Conservation (phyloP, 352 stramenopile species). For the Globisporangium cylindrosporum region DNA sequence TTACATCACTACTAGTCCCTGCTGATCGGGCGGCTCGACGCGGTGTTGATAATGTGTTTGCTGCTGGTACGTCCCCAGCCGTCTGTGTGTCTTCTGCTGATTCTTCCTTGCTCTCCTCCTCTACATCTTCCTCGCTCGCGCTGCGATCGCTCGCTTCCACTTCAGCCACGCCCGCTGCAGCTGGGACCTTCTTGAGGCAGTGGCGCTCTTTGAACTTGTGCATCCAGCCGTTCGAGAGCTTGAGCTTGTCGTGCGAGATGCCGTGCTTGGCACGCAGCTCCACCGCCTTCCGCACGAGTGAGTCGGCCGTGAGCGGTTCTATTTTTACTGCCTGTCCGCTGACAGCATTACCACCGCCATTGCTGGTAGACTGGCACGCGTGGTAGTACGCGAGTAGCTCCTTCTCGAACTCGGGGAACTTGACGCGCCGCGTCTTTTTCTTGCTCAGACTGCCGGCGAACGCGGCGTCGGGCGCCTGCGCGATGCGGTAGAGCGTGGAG, state of each 20-base stretch:
- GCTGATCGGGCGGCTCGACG: not conserved
- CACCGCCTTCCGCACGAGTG: slow-evolving; percentile 25
- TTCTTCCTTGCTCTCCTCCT: not conserved
- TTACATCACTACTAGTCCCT: not conserved
- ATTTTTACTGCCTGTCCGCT: not conserved
- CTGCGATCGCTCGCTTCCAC: not conserved
- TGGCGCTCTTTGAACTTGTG: slow-evolving; percentile 46
- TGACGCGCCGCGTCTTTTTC: slow-evolving; percentile 42
- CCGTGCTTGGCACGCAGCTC: slow-evolving; percentile 32
- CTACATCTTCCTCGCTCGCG: not conserved
- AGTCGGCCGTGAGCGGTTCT: slow-evolving; percentile 23
- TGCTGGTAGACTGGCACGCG: slow-evolving; percentile 4
- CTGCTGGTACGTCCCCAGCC: not conserved
- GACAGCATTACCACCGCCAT: too few relatives aligned
- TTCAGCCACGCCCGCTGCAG: not conserved
- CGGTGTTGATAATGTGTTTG: not conserved
- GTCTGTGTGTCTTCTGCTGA: not conserved
- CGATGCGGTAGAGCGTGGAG: slow-evolving; percentile 49
- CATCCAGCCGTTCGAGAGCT: slow-evolving; percentile 48
- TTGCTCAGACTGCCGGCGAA: slow-evolving; percentile 27
- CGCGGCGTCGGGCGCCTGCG: slow-evolving; percentile 22
- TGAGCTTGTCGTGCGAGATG: slow-evolving; percentile 32
- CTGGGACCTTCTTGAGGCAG: not conserved
- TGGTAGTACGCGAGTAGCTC: slow-evolving; percentile 34
- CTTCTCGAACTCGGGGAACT: slow-evolving; percentile 38